phyloP scores from a whole-genome alignment of 192 early-diverging fungal genomes.

The Backusella liffmaniae region DNA sequence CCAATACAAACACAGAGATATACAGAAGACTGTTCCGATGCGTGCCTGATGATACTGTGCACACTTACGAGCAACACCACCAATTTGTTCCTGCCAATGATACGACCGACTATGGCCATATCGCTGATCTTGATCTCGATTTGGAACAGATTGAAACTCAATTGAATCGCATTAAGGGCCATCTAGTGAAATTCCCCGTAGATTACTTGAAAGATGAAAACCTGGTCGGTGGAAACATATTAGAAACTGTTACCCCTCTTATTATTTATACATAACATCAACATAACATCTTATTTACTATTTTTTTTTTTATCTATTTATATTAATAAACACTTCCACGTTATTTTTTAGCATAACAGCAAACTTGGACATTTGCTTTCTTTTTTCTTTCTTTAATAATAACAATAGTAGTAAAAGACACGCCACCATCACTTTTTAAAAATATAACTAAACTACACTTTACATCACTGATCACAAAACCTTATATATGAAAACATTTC shows the following conservation, averaged over 20 bases:
- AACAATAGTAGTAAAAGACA: no score
- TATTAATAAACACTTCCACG: neutral
- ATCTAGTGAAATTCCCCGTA: conserved; percentile 50
- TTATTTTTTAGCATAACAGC: neutral
- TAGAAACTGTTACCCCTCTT: conserved; percentile 48
- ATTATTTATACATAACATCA: conserved; percentile 49
- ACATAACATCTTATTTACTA: neutral
- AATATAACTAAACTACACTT: no score
- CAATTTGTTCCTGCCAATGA: conserved; percentile 43
- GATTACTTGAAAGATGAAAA: conserved; percentile 49
- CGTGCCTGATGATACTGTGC: conserved; percentile 75
- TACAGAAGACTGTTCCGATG: conserved; percentile 77
- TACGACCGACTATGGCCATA: conserved; percentile 43
- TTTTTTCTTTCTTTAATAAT: no score
- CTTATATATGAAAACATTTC: no score
- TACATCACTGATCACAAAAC: no score
- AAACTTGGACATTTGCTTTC: neutral
- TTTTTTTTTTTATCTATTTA: neutral
- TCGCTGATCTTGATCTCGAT: conserved; percentile 37
- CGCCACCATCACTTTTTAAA: no score
- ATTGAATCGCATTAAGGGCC: conserved; percentile 41
- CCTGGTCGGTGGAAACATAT: conserved; percentile 38
- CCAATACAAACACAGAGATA: conserved; percentile 59
- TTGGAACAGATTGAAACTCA: conserved; percentile 27
- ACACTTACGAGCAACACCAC: conserved; percentile 52